Conservation (phyloP, 225 moss, liverwort and hornwort species). For the Neckera pumila region DNA sequence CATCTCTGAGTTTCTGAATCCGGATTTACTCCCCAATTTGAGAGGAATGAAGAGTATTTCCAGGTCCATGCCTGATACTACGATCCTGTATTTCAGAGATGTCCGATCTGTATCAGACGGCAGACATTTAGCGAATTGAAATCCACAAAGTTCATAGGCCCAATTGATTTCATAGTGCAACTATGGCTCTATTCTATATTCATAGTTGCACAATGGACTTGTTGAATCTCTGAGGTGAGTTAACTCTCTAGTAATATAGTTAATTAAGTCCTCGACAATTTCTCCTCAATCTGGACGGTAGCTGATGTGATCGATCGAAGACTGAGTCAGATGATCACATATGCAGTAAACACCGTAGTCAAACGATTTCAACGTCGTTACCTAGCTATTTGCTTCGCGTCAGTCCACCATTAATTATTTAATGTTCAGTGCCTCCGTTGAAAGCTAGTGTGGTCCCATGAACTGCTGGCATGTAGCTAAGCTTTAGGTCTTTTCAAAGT, state of each 20-base stretch:
- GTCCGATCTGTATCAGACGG: no score
- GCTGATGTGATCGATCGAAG: not conserved
- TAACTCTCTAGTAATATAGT: not conserved
- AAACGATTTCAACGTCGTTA: not conserved
- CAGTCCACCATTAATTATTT: not conserved
- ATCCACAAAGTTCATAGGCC: no score
- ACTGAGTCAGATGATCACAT: not conserved
- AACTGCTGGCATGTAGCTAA: not conserved
- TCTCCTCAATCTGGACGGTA: not conserved
- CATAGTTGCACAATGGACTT: not conserved
- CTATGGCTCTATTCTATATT: no score
- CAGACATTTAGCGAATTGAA: not conserved
- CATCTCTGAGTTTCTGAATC: not conserved
- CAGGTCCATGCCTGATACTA: not conserved
- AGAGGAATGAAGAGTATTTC: not conserved
- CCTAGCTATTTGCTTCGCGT: no score
- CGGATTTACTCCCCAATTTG: no score
- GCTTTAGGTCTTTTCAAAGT: not conserved
- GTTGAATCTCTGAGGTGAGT: not conserved
- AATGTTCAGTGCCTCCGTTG: no score
- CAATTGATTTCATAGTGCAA: not conserved
- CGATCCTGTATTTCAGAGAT: not conserved
- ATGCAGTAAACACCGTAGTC: no score
- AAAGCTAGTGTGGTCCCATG: not conserved
- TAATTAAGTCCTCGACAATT: not conserved